Base-by-base conservation (phyloP, 164 flowering plant genomes). In the Liquidambar formosana region DNA sequence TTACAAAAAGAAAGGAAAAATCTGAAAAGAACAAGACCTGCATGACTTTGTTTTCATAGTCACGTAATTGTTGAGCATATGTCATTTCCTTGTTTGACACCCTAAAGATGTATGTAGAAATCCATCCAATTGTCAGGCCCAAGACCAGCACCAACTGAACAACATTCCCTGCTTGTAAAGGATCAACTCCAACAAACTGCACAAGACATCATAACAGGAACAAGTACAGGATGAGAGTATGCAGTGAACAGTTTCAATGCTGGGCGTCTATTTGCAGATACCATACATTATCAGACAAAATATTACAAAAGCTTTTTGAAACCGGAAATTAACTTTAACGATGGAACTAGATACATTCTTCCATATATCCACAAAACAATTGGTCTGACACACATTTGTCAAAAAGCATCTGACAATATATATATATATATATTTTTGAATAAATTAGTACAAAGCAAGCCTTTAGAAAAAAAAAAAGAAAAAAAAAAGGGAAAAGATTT, bases 11-110 rank as follows among this genome's bases (percentile, higher is more conserved):
- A 60, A 53, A 43, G 21, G 49, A 38, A 14, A 68, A 46, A 57
- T 46, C 51, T 23, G 3, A 28, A 15, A 61, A 10, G 51, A 56
- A 49, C 10, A 3, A 23, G 52, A 93, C 97, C 97, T 93, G 66
- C 94, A 93, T 89, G 79, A 93, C 98, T 85, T 94, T 89, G 76
- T 62, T 71, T 77, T 92, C 98, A 58, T 94, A 94, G 78, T 92
- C 96, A 48, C 94, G 93, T 67, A 94, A 66, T 73, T 94, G 98
- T 71, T 90, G 88, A 28, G 93, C 98, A 68, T 94, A 94, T 8
- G 97, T 92, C 97, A 94, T 94, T 65, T 94, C 98, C 80, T 94
- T 94, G 81, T 89, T 94, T 67, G 92, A 85, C 56, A 94, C 98
- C 76, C 98, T 82, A 71, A 94, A 94, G 23, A 94, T 86, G 68